Evolutionary conservation across 768 basidiomycete species (phyloP).

Genomic region (Lentinula sp.): DNA sequence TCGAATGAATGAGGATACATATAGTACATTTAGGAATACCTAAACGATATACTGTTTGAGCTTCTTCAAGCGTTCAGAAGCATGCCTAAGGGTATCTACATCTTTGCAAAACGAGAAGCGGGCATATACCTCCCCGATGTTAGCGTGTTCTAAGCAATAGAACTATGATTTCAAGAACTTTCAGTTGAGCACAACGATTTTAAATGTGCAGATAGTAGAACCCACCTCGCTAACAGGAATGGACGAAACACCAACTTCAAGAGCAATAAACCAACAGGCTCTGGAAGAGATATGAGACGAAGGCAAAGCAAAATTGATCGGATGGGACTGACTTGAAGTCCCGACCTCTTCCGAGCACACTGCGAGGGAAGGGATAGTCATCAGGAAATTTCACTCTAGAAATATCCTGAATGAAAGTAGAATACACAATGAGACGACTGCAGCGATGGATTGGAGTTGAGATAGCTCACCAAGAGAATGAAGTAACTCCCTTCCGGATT

Average conservation of each 20-base stretch:
- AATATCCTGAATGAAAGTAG: constrained; percentile 49
- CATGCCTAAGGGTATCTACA: constrained; percentile 69
- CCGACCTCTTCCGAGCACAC: constrained; percentile 69
- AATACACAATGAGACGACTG: not conserved
- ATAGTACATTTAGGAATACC: not conserved
- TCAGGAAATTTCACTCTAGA: constrained; percentile 73
- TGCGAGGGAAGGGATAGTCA: constrained; percentile 75
- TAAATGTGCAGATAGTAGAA: constrained; percentile 3
- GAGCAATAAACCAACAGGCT: constrained; percentile 93
- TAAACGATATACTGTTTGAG: constrained; percentile 59
- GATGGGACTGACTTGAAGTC: constrained; percentile 67
- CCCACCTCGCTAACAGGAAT: constrained; percentile 94
- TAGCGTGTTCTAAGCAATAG: constrained; percentile 82
- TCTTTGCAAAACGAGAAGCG: constrained; percentile 98
- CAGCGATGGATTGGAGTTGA: not conserved
- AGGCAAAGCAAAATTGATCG: not conserved
- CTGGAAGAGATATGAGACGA: constrained; percentile 28
- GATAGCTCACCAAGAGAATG: constrained; percentile 59
- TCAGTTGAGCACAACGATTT: not conserved
- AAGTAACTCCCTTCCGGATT: constrained; percentile 91
- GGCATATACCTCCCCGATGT: constrained; percentile 80
- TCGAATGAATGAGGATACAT: too few species aligned
- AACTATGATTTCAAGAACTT: constrained; percentile 44
- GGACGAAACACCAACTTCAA: constrained; percentile 84
- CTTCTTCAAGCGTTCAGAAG: constrained; percentile 70